Percentiles rank a stretch among this genome's conserved stretches.
phyloP scores from a whole-genome alignment of 176 grass and related monocot species.

The Carex kokanica region DNA sequence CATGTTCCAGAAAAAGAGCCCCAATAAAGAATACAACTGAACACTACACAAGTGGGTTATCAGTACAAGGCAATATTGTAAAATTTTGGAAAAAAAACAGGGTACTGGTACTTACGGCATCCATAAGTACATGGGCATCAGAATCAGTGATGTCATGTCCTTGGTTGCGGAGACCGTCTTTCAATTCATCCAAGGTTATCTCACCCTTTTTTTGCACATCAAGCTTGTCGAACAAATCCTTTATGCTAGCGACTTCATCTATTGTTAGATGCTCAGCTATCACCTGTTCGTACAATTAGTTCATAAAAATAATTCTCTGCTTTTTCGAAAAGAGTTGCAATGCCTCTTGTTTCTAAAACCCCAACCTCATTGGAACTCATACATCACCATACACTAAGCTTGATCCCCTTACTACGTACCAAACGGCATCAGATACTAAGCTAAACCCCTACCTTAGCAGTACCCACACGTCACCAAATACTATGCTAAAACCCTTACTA shows the following conservation, averaged over 20 bases:
- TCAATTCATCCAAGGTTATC: conserved; percentile 79
- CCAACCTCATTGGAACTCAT: background rate
- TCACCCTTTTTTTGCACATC: conserved; percentile 60
- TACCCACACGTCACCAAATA: background rate
- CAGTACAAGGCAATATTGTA: background rate
- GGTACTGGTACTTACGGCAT: conserved; percentile 56
- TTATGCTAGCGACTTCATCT: conserved; percentile 87
- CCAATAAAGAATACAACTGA: conserved; percentile 19
- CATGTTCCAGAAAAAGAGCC: background rate
- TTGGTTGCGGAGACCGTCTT: conserved; percentile 56
- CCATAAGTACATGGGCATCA: conserved; percentile 66
- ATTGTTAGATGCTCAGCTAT: conserved; percentile 80
- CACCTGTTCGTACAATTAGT: conserved; percentile 42
- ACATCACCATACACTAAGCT: background rate
- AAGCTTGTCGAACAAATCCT: conserved; percentile 68
- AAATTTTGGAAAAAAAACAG: background rate
- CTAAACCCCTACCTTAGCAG: background rate
- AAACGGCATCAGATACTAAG: background rate
- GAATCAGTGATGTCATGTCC: conserved; percentile 76
- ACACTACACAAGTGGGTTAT: background rate
- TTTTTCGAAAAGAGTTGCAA: conserved; percentile 4
- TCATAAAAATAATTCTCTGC: background rate
- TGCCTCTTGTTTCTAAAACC: conserved; percentile 10
- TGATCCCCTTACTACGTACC: background rate
- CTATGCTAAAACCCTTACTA: background rate